Percentiles rank a stretch among this genome's conserved stretches.
phyloP scores from a whole-genome alignment of 352 stramenopile species.

The Globisporangium canariense region DNA sequence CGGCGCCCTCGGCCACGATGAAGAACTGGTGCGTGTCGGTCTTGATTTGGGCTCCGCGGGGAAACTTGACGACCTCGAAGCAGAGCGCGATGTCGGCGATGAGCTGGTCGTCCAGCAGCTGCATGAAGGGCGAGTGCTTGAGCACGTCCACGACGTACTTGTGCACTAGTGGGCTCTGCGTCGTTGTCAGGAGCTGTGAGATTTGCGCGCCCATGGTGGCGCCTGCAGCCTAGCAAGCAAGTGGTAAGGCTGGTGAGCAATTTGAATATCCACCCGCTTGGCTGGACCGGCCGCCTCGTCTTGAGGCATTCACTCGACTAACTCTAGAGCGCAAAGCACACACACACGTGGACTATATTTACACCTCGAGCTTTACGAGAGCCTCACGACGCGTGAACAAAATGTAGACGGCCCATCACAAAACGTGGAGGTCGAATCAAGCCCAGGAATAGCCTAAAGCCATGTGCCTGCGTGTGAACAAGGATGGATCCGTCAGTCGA shows the following conservation, averaged over 20 bases:
- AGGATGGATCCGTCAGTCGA: no score
- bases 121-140: slow-evolving; percentile 59
- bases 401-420: no score
- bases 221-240: not conserved
- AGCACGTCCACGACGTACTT: slow-evolving; percentile 39
- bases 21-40: slow-evolving; percentile 51
- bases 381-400: no score
- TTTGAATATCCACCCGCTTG: no score
- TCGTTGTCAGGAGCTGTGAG: slow-evolving; percentile 13
- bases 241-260: not conserved
- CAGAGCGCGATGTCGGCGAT: slow-evolving; percentile 51
- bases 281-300: no score
- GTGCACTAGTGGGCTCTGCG: slow-evolving; percentile 12
- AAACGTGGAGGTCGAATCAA: no score
- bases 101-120: slow-evolving; percentile 55
- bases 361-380: no score
- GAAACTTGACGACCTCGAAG: slow-evolving; percentile 49
- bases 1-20: slow-evolving; percentile 48
- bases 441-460: no score
- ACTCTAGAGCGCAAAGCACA: no score
- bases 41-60: slow-evolving; percentile 42
- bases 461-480: no score
- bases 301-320: no score
- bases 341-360: no score
- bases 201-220: slow-evolving; percentile 16